Percentiles rank a stretch among this genome's conserved stretches.
Conservation (phyloP, 108 stramenopile species). For the Licmophora abbreviata region DNA sequence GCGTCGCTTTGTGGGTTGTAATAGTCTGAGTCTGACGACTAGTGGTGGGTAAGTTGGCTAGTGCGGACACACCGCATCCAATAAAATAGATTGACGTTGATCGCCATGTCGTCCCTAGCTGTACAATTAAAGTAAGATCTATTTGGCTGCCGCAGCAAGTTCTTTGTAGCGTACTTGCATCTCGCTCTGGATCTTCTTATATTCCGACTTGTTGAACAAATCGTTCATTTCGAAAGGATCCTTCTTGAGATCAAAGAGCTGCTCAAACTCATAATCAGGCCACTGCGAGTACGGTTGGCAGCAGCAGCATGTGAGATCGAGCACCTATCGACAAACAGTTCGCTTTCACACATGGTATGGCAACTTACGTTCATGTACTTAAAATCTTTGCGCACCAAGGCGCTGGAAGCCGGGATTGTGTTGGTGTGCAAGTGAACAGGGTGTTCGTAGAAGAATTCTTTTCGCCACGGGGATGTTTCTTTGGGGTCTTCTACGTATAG, state of each 20-base stretch:
- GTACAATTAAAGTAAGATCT: too few relatives aligned
- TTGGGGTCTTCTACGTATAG: constrained; percentile 36
- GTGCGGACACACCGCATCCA: too few relatives aligned
- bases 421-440: constrained; percentile 7
- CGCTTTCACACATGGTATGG: too few relatives aligned
- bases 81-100: too few relatives aligned
- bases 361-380: constrained; percentile 78
- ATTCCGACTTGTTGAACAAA: constrained; percentile 25
- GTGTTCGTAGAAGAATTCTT: constrained; percentile 53
- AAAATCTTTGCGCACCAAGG: constrained; percentile 63
- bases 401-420: constrained; percentile 58
- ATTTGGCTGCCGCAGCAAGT: too few relatives aligned
- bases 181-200: background rate
- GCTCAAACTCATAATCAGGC: constrained; percentile 72
- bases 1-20: constrained; percentile 35
- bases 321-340: too few relatives aligned
- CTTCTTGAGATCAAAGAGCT: constrained; percentile 63
- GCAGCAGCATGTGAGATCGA: too few relatives aligned
- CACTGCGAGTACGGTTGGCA: too few relatives aligned
- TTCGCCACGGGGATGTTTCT: constrained; percentile 18
- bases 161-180: too few relatives aligned
- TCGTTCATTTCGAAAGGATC: constrained; percentile 77
- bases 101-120: too few relatives aligned
- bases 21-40: too few relatives aligned
- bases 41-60: too few relatives aligned